Conservation (phyloP, 2,329 filamentous ascomycete genomes). For the Curvularia sp. region DNA sequence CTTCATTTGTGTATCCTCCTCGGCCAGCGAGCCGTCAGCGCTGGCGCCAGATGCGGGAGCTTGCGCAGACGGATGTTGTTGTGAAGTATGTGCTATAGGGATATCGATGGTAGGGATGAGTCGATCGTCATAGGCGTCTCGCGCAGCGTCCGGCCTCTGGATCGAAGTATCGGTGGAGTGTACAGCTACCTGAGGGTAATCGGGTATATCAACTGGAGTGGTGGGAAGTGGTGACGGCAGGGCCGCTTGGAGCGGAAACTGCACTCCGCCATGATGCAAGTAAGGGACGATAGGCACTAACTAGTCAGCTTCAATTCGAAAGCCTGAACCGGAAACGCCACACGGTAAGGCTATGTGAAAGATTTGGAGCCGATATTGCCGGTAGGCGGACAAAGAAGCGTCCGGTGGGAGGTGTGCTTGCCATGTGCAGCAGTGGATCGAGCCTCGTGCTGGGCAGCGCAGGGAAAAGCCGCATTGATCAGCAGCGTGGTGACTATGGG, state of each 20-base stretch:
- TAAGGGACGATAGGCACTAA: conserved; percentile 48
- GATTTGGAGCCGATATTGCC: conserved; percentile 34
- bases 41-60: conserved; percentile 25
- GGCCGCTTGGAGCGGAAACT: conserved; percentile 42
- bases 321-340: conserved; percentile 16
- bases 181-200: conserved; percentile 33
- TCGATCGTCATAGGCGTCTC: conserved; percentile 34
- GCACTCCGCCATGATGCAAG: conserved; percentile 44
- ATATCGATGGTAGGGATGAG: conserved; percentile 40
- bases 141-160: conserved; percentile 32
- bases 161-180: conserved; percentile 24
- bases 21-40: conserved; percentile 21
- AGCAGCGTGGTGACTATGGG: not conserved
- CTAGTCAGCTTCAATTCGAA: conserved; percentile 34
- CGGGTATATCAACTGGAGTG: conserved; percentile 33
- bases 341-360: conserved; percentile 8
- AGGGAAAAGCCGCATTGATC: conserved; percentile 23
- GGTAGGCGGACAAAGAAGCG: conserved; percentile 18
- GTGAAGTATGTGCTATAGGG: conserved; percentile 33
- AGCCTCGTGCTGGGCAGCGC: conserved; percentile 14
- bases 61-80: conserved; percentile 29
- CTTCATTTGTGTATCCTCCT: conserved; percentile 44
- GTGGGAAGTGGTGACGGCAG: conserved; percentile 37
- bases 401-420: conserved; percentile 2
- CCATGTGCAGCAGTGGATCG: conserved; percentile 14